Evolutionary conservation across 2,329 filamentous ascomycete genomes (phyloP).

Genomic region (Penicillium sclerotigenum): DNA sequence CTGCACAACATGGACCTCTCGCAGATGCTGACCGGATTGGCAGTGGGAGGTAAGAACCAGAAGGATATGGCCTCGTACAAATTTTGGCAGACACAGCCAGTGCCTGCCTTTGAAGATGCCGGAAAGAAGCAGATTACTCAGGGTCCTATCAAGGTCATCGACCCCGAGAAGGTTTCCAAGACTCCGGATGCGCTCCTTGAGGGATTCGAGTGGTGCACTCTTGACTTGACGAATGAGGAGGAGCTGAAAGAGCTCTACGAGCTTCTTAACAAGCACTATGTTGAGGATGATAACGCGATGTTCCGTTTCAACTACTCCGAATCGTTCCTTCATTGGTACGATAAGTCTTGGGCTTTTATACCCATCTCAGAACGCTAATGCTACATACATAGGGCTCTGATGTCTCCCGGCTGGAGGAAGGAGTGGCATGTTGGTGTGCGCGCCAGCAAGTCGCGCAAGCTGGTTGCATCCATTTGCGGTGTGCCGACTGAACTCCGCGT

Average conservation of each 20-base stretch:
- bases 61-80: conserved; percentile 98
- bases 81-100: conserved; percentile 98
- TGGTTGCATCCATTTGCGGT: conserved; percentile 94
- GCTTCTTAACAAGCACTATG: conserved; percentile 87
- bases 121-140: conserved; percentile 56
- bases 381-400: conserved; percentile 67
- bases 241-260: conserved; percentile 89
- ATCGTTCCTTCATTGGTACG: conserved; percentile 81
- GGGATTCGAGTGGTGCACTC: conserved; percentile 90
- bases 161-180: conserved; percentile 73
- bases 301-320: conserved; percentile 96
- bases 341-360: not conserved
- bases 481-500: conserved; percentile 82
- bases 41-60: conserved; percentile 77
- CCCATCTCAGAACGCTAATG: not conserved
- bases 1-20: conserved; percentile 49
- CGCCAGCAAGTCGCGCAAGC: conserved; percentile 73
- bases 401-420: conserved; percentile 89
- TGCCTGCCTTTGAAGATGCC: conserved; percentile 70
- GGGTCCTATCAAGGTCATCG: conserved; percentile 78
- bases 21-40: conserved; percentile 53
- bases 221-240: conserved; percentile 75
- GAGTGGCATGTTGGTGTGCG: conserved; percentile 95
- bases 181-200: conserved; percentile 71
- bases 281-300: conserved; percentile 94